These are phyloP conservation scores for Rhynchosporium secalis DNA, from an alignment of 2,329 filamentous ascomycete genomes.

Conservation along the genomic window DNA sequence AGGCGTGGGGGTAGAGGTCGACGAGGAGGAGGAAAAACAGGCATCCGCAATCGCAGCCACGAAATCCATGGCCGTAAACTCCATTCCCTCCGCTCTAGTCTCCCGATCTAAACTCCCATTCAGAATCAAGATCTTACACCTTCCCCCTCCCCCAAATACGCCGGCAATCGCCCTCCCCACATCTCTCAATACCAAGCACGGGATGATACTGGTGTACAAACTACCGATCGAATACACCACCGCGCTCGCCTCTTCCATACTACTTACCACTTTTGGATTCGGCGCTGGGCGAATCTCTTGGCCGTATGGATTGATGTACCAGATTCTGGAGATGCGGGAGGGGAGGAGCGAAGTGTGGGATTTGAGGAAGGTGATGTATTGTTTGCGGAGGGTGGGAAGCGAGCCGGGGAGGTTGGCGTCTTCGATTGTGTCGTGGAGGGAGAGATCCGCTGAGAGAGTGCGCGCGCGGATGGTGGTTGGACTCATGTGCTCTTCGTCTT, in stretches of 20 bases:
- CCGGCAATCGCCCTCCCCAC: slow-evolving; percentile 65
- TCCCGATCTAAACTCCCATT: slow-evolving; percentile 86
- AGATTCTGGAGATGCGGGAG: slow-evolving; percentile 75
- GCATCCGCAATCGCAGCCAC: slow-evolving; percentile 76
- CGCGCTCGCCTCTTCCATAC: slow-evolving; percentile 59
- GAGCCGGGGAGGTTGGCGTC: slow-evolving; percentile 82
- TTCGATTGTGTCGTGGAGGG: slow-evolving; percentile 66
- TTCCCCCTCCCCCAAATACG: slow-evolving; percentile 36
- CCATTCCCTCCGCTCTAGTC: slow-evolving; percentile 64
- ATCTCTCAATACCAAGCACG: slow-evolving; percentile 75
- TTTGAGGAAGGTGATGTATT: slow-evolving; percentile 83
- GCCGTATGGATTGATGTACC: slow-evolving; percentile 99
- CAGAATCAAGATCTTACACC: slow-evolving; percentile 66
- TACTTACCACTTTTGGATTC: slow-evolving; percentile 74
- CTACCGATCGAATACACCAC: slow-evolving; percentile 94
- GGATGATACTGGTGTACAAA: slow-evolving; percentile 85
- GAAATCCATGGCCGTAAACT: slow-evolving; percentile 78
- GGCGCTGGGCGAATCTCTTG: slow-evolving; percentile 86
- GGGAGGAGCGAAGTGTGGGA: slow-evolving; percentile 71
- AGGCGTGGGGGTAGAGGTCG: no score
- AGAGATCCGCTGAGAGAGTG: slow-evolving; percentile 44
- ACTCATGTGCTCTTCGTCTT: slow-evolving; percentile 24
- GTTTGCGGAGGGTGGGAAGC: slow-evolving; percentile 74
- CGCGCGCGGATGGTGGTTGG: slow-evolving; percentile 24
- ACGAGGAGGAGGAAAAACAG: slow-evolving; percentile 41